Evolutionary conservation across 345 rosid species (phyloP).

Genomic region (Dovyalis caffra): DNA sequence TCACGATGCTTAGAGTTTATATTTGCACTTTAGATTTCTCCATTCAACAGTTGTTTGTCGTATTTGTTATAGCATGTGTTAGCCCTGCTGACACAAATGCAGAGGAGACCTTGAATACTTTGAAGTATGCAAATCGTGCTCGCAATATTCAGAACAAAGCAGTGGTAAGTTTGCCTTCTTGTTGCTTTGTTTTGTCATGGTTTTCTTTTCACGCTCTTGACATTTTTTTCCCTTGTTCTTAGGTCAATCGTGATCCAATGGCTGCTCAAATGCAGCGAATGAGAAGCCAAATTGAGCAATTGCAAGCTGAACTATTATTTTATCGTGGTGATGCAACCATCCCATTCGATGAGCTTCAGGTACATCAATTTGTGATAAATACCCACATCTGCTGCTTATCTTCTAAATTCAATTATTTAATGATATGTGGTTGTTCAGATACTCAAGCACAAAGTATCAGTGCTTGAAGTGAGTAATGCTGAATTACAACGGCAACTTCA

Average conservation of each 20-base stretch:
- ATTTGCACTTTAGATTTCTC: neutral
- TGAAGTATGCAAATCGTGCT: conserved; percentile 96
- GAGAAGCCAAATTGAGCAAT: conserved; percentile 92
- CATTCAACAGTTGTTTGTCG: neutral
- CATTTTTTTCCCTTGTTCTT: neutral
- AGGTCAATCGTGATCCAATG: conserved; percentile 94
- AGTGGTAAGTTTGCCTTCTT: conserved; percentile 50
- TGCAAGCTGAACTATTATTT: conserved; percentile 81
- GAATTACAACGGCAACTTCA: conserved; percentile 79
- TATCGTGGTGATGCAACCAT: conserved; percentile 64
- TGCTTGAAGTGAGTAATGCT: conserved; percentile 82
- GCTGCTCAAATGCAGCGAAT: conserved; percentile 77
- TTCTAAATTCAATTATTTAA: conserved; percentile 15
- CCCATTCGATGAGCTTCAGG: conserved; percentile 93
- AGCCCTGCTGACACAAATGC: conserved; percentile 99
- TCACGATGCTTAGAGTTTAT: neutral
- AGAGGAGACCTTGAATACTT: conserved; percentile 92
- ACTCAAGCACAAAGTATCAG: conserved; percentile 73
- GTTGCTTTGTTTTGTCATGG: neutral
- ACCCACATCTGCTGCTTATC: neutral
- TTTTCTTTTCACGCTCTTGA: neutral
- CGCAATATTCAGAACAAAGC: conserved; percentile 98
- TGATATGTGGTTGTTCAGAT: conserved; percentile 43
- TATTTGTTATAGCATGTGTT: conserved; percentile 69
- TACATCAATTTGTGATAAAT: conserved; percentile 16